These are phyloP conservation scores for Pholiota microspora DNA, from an alignment of 768 basidiomycete genomes.

Conservation along the genomic window DNA sequence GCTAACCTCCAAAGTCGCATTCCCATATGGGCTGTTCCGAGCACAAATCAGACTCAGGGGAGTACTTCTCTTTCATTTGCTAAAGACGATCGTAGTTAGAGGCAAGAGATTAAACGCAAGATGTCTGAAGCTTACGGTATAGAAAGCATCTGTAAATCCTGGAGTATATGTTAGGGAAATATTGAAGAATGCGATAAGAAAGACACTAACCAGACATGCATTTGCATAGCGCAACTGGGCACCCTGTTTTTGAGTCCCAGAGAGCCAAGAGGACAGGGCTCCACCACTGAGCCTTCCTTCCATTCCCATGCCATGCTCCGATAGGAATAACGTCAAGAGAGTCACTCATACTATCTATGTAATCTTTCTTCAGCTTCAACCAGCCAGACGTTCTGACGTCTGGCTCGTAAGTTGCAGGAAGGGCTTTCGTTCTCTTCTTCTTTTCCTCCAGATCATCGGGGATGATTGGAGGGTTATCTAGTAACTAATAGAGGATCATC, in stretches of 20 bases:
- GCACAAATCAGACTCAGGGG: constrained; percentile 50
- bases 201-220: constrained; percentile 73
- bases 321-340: constrained; percentile 70
- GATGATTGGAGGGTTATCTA: constrained; percentile 51
- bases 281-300: constrained; percentile 91
- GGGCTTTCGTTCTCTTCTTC: constrained; percentile 53
- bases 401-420: constrained; percentile 87
- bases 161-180: constrained; percentile 9
- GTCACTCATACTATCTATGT: constrained; percentile 78
- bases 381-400: constrained; percentile 86
- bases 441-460: constrained; percentile 27
- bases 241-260: constrained; percentile 62
- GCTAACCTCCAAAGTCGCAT: constrained; percentile 61
- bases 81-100: constrained; percentile 26
- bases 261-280: constrained; percentile 81
- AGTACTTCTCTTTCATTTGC: constrained; percentile 64
- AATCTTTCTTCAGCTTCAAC: constrained; percentile 94
- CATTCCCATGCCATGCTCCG: constrained; percentile 88
- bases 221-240: constrained; percentile 79
- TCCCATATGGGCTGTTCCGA: constrained; percentile 53
- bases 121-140: constrained; percentile 58
- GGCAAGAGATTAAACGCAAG: background rate
- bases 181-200: too few species aligned
- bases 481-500: constrained; percentile 40
- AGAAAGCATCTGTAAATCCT: constrained; percentile 86